Conservation (phyloP, 2,329 filamentous ascomycete genomes). For the Amphichorda felina region DNA sequence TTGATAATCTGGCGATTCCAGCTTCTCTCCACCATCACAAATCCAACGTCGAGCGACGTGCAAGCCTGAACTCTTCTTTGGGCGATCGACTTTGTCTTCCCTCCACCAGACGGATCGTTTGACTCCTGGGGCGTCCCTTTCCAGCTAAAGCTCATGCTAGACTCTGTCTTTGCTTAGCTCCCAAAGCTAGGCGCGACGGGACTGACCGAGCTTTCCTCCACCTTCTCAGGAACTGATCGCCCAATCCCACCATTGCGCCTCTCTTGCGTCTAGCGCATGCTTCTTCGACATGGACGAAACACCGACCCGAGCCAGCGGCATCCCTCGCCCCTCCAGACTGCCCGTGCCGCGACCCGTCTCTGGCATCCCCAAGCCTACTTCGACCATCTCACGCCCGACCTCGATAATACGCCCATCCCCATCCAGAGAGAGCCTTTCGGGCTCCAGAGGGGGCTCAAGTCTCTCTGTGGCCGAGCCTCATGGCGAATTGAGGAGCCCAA, state of each 20-base stretch:
- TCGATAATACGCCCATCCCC: constrained; percentile 8
- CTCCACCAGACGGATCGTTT: not conserved
- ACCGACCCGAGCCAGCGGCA: constrained; percentile 1
- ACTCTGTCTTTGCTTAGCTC: not conserved
- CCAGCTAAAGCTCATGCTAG: not conserved
- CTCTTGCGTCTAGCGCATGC: not conserved
- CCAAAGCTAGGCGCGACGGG: not conserved
- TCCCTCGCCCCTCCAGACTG: constrained; percentile 22
- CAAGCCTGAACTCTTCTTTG: too few relatives aligned
- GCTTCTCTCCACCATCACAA: too few relatives aligned
- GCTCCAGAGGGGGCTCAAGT: not conserved
- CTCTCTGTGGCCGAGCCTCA: too few relatives aligned
- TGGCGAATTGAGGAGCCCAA: constrained; percentile 24
- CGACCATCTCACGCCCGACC: constrained; percentile 5
- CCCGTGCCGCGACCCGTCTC: constrained; percentile 20
- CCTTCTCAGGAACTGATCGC: too few relatives aligned
- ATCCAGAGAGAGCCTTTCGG: constrained; percentile 9
- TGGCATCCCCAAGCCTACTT: constrained; percentile 16
- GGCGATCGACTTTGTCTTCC: not conserved
- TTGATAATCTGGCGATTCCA: too few relatives aligned
- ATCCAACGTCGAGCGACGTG: too few relatives aligned
- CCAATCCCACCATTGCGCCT: too few relatives aligned
- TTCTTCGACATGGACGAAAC: constrained; percentile 3
- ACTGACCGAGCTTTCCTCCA: too few relatives aligned
- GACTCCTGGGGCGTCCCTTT: not conserved